A percentile compares a stretch with the other conserved stretches of the same genome.
These are phyloP conservation scores for Rhazya stricta DNA, from an alignment of 257 asterid genomes.

Conservation along the genomic window DNA sequence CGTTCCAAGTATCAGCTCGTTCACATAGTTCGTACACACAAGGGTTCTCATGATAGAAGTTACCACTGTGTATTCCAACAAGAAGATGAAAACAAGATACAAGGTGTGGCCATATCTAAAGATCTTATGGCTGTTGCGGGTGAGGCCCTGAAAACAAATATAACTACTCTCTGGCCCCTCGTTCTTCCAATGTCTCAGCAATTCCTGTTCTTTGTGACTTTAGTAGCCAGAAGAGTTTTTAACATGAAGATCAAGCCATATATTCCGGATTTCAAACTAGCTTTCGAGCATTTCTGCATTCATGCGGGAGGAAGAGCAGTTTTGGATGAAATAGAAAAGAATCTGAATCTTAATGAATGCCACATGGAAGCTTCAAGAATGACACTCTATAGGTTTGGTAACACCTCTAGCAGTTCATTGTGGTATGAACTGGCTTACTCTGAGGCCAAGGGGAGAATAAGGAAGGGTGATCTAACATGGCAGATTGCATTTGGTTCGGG, in stretches of 20 bases:
- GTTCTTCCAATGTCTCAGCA: constrained; percentile 36
- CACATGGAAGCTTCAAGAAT: constrained; percentile 46
- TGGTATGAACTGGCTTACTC: constrained; percentile 40
- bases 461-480: constrained; percentile 34
- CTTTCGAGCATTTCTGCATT: constrained; percentile 39
- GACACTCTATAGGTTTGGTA: constrained; percentile 38
- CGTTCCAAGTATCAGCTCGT: constrained; percentile 26
- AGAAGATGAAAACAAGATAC: constrained; percentile 19
- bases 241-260: constrained; percentile 21
- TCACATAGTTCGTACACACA: constrained; percentile 28
- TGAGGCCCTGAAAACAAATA: constrained; percentile 26
- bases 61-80: constrained; percentile 21
- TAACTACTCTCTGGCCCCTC: constrained; percentile 29
- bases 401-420: constrained; percentile 37
- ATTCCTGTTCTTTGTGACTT: constrained; percentile 8
- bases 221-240: constrained; percentile 18
- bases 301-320: constrained; percentile 40
- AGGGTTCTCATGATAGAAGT: constrained; percentile 27
- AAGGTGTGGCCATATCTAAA: constrained; percentile 27
- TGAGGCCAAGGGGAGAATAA: constrained; percentile 38
- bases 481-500: constrained; percentile 40
- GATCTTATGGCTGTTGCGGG: constrained; percentile 28
- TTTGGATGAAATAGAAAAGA: constrained; percentile 31
- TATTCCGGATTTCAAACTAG: constrained; percentile 34
- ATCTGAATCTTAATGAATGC: constrained; percentile 17